Base-by-base conservation (phyloP, 192 early-diverging fungal species). In the Mortierella claussenii region DNA sequence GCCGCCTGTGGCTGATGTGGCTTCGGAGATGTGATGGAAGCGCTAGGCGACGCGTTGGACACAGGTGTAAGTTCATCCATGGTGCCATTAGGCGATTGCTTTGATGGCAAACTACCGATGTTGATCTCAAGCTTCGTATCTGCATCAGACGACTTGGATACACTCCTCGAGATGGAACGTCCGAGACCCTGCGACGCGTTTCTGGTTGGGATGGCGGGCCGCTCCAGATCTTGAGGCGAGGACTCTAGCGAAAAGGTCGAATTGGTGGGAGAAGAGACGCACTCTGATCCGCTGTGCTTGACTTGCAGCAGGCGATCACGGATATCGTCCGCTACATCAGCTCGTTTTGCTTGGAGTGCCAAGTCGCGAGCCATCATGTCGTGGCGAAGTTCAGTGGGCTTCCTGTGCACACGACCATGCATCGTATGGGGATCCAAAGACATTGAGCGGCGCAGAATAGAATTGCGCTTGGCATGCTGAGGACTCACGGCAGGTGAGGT, bases 381-480 rank as follows among this genome's bases (percentile, higher is more conserved):
- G 2, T 76, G 73, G 21, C 64, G 58, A 8, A 76, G 64, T 28
- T 76, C 73, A 7, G 66, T 75, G 2, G 70, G 64, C 27, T 45
- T 60, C 65, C 51, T 76, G 36, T 76, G 73, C 4, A 76, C 46
- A 15, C 73, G 73, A 8, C 63, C 73, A n/a, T 76, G 73, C 73
- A 76, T 76, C 0, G 58, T 62, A 37, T 76, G 73, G 0, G 73
- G 73, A 34, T 76, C 73, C 48, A 76, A 27, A 4, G 73, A 76
- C 10, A 76, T 59, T 21, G 73, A 76, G 17, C 73, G 63, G 6
- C 73, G 73, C 17, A 76, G 61, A 33, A 67, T 31, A 42, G 73
- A 76, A 37, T 51, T 76, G 3, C 73, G 55, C 24, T 76, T 76
- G 36, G 53, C 46, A 7, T 65, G 57, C 33, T 67, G 73, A 51